Base-by-base conservation (phyloP, 106 monocot species). In the Vanilla planifolia region DNA sequence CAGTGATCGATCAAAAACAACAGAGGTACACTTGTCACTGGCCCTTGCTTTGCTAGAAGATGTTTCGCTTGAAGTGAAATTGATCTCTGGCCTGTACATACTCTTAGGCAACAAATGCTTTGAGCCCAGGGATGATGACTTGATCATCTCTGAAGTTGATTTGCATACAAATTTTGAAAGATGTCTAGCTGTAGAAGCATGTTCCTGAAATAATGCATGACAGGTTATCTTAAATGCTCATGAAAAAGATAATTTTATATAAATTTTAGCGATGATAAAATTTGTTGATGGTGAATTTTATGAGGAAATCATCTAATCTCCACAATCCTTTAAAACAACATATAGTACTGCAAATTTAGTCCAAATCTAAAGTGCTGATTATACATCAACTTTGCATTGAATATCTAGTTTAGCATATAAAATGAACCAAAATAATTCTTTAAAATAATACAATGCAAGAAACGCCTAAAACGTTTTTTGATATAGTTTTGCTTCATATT, bases 151-250 rank as follows among this genome's bases (percentile, higher is more conserved):
- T 34, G 57, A 33, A 8, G 27, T 14, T 19, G 57, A 57, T 34
- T 57, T 35, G 33, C 20, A 6, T 11, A 19, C 2, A 16, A 19
- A 34, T 57, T 57, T 57, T 57, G 34, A 34, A 57, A 57, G 17
- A 8, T 20, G 3, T 8, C 57, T 57, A 10, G 8, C 17, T 34
- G 57, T 34, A 35, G 57, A 5, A 35, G 34, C 33, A 3, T 17
- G 8, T 35, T 35, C 35, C 57, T 57, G 57, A 57, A 57, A 50
- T 0, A 25, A 25, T 50, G 50, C 24, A 50, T 50, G n/a, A 20
- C 11, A 50, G 13, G 1, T 29, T 29, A 30, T 53, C 3, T 3
- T 10, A 48, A 48, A 48, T 9, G 24, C 8, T 5, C 27, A 30
- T 3, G 30, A 30, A 28, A 53, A 15, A n/a, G n/a, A n/a, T n/a